Percentiles rank a stretch among this genome's conserved stretches.
Conservation (phyloP, 108 stramenopile genomes). For the Nitzschia inconspicua region DNA sequence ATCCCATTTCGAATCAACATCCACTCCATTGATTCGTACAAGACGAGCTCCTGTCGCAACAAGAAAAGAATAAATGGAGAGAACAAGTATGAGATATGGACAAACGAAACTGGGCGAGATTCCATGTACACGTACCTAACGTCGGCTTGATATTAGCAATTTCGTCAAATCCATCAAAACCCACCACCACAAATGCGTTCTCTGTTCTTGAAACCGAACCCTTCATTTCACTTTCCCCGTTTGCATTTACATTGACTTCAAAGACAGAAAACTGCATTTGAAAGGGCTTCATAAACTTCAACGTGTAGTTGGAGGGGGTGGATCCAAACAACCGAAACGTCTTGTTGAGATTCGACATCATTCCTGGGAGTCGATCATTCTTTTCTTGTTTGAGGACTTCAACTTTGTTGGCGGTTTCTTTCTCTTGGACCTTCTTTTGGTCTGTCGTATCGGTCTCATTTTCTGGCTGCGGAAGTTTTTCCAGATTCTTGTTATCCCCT, state of each 20-base stretch:
- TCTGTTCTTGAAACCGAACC: background rate
- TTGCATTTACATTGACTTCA: background rate
- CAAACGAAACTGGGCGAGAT: too few relatives aligned
- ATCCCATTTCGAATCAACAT: constrained; percentile 4
- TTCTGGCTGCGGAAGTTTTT: background rate
- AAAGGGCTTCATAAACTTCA: constrained; percentile 11
- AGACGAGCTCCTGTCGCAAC: constrained; percentile 37
- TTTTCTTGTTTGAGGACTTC: background rate
- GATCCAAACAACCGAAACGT: too few relatives aligned
- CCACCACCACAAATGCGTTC: constrained; percentile 23
- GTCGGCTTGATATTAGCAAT: constrained; percentile 19
- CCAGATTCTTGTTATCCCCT: too few relatives aligned
- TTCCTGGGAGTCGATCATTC: too few relatives aligned
- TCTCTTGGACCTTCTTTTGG: background rate
- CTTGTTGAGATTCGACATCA: background rate
- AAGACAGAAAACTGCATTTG: constrained; percentile 24
- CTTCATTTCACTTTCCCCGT: background rate
- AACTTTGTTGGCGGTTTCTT: background rate
- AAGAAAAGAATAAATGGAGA: too few relatives aligned
- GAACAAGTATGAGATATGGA: too few relatives aligned
- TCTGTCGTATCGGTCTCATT: background rate
- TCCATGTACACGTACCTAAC: too few relatives aligned
- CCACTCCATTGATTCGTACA: constrained; percentile 11
- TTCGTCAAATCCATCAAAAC: constrained; percentile 26
- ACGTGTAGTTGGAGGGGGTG: constrained; percentile 17